Percentiles rank a stretch among this genome's conserved stretches.
phyloP scores from a whole-genome alignment of 192 early-diverging fungal species.

The Spinellus fusiger region DNA sequence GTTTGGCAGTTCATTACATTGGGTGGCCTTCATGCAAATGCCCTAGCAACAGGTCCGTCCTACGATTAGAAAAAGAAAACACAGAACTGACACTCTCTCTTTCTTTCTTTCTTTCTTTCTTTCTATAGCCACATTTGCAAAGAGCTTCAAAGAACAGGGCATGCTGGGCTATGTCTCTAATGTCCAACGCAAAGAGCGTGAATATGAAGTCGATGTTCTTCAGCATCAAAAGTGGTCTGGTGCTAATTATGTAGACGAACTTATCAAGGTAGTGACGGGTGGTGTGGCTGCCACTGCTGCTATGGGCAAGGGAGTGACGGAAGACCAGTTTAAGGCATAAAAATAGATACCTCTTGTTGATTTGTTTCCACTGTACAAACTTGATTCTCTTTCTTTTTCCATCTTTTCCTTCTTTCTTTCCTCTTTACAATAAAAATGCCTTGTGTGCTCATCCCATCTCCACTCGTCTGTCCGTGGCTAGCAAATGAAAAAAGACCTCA shows the following conservation, averaged over 20 bases:
- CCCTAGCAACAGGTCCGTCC: conserved; percentile 63
- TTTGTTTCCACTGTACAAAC: no score
- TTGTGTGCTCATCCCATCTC: no score
- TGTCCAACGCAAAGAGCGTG: conserved; percentile 92
- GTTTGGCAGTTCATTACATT: conserved; percentile 98
- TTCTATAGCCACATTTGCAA: conserved; percentile 62
- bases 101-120: not conserved
- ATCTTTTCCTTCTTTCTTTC: no score
- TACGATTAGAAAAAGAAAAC: not conserved
- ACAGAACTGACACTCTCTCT: no score
- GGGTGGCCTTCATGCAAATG: conserved; percentile 91
- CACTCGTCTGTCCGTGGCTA: no score
- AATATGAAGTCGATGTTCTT: conserved; percentile 85
- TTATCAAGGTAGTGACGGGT: conserved; percentile 87
- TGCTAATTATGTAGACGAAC: conserved; percentile 63
- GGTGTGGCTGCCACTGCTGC: conserved; percentile 94
- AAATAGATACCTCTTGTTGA: no score
- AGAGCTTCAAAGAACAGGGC: conserved; percentile 77
- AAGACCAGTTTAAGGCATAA: conserved; percentile 61
- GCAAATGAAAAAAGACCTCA: no score
- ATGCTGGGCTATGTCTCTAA: conserved; percentile 95
- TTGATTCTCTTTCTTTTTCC: no score
- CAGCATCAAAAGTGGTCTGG: conserved; percentile 83
- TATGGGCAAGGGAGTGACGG: conserved; percentile 90
- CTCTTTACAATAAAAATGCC: no score